Evolutionary conservation across 345 rosid species (phyloP).

Genomic region (Moricandia moricandioides): DNA sequence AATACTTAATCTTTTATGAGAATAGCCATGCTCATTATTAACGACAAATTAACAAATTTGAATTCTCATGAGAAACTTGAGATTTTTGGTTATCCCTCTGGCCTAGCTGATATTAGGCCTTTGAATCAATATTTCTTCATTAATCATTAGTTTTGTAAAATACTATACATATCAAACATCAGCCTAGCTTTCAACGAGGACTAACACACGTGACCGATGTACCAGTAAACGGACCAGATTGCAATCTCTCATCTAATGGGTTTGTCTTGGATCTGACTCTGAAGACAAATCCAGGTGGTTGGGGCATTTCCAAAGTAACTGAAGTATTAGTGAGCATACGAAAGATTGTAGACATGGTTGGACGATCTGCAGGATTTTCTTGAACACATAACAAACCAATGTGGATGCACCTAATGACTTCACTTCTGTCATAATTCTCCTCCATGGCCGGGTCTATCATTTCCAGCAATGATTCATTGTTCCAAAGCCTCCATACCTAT

Average conservation of each 20-base stretch:
- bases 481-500: conserved; percentile 30
- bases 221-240: conserved; percentile 3
- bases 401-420: conserved; percentile 23
- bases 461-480: conserved; percentile 10
- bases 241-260: neutral
- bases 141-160: neutral
- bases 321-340: conserved; percentile 4
- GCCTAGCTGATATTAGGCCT: neutral
- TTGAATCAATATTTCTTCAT: neutral
- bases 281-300: conserved; percentile 23
- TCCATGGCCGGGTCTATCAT: conserved; percentile 8
- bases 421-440: neutral
- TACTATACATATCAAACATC: neutral
- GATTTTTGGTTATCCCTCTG: neutral
- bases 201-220: conserved; percentile 6
- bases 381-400: conserved; percentile 23
- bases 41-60: neutral
- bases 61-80: neutral
- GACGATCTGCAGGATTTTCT: conserved; percentile 21
- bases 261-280: neutral
- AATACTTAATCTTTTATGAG: neutral
- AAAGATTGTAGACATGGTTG: conserved; percentile 13
- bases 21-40: neutral
- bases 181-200: conserved; percentile 2
- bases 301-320: neutral